Evolutionary conservation across 768 basidiomycete species (phyloP).

Genomic region (Tephrocybe rancida): DNA sequence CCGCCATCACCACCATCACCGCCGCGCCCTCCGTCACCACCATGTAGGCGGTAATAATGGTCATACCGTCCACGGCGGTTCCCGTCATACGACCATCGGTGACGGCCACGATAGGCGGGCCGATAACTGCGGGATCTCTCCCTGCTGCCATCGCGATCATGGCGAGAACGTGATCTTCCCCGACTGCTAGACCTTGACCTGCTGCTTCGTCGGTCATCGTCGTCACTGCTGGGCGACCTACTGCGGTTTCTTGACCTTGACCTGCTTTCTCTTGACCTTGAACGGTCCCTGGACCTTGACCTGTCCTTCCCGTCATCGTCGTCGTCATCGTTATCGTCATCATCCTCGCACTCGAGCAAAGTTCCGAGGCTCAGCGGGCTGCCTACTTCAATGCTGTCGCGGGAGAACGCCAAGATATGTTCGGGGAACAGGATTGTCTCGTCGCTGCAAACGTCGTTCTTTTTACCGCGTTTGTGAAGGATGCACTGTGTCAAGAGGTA

Average conservation of each 20-base stretch:
- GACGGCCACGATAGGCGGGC: background rate
- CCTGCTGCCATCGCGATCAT: background rate
- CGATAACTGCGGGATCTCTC: conserved; percentile 3
- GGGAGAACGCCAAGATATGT: conserved; percentile 16
- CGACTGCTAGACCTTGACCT: background rate
- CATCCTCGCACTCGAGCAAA: conserved; percentile 15
- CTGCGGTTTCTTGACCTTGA: background rate
- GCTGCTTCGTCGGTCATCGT: background rate
- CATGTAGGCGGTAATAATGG: conserved; percentile 1
- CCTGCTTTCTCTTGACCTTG: background rate
- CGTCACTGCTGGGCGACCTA: background rate
- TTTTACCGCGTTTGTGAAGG: conserved; percentile 6
- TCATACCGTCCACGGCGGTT: background rate
- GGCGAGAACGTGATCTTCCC: conserved; percentile 7
- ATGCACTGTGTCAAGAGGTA: conserved; percentile 18
- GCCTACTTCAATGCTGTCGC: conserved; percentile 4
- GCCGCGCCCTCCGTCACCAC: conserved; percentile 6
- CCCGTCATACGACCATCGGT: background rate
- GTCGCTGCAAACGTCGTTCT: conserved; percentile 11
- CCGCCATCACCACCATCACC: conserved; percentile 5
- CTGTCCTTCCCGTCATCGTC: background rate
- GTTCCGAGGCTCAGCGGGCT: conserved; percentile 4
- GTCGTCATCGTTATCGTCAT: background rate
- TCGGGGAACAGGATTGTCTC: conserved; percentile 11
- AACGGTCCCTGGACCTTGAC: background rate